Conservation (phyloP, 2,329 filamentous ascomycete genomes). For the Calonectria multiphialidica region DNA sequence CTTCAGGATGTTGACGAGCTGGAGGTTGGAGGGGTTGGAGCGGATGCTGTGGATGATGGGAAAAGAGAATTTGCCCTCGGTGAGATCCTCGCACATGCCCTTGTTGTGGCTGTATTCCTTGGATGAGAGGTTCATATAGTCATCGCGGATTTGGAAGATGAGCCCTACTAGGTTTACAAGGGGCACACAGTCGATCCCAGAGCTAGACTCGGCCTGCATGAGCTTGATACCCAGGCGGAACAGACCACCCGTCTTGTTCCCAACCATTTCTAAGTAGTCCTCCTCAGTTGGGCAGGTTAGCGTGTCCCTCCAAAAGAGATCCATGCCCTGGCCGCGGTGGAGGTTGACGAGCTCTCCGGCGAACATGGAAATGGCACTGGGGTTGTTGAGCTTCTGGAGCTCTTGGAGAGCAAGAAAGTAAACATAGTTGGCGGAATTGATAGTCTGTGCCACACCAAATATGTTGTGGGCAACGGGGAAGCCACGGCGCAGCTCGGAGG, state of each 20-base stretch:
- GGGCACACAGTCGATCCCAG: conserved; percentile 77
- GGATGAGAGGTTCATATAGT: conserved; percentile 89
- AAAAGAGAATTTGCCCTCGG: conserved; percentile 97
- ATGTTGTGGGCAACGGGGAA: conserved; percentile 87
- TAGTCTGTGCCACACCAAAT: conserved; percentile 88
- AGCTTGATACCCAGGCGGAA: conserved; percentile 88
- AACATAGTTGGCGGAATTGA: conserved; percentile 91
- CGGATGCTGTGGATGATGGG: conserved; percentile 95
- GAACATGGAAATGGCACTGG: conserved; percentile 76
- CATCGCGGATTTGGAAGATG: conserved; percentile 91
- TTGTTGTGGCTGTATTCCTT: conserved; percentile 88
- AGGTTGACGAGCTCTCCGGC: conserved; percentile 87
- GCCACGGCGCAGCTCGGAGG: conserved; percentile 80
- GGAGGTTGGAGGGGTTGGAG: conserved; percentile 77
- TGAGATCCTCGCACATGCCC: conserved; percentile 94
- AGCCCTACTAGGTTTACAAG: conserved; percentile 88
- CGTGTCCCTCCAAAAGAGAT: conserved; percentile 90
- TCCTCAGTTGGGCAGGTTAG: conserved; percentile 87
- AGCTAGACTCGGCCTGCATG: conserved; percentile 81
- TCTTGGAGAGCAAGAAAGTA: conserved; percentile 86
- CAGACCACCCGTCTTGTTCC: conserved; percentile 89
- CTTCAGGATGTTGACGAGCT: conserved; percentile 91
- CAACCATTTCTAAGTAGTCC: conserved; percentile 95
- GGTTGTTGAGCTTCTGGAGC: conserved; percentile 77
- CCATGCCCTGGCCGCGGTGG: conserved; percentile 90